phyloP scores from a whole-genome alignment of 1,284 basidiomycete genomes.

The Porodaedalea pini region DNA sequence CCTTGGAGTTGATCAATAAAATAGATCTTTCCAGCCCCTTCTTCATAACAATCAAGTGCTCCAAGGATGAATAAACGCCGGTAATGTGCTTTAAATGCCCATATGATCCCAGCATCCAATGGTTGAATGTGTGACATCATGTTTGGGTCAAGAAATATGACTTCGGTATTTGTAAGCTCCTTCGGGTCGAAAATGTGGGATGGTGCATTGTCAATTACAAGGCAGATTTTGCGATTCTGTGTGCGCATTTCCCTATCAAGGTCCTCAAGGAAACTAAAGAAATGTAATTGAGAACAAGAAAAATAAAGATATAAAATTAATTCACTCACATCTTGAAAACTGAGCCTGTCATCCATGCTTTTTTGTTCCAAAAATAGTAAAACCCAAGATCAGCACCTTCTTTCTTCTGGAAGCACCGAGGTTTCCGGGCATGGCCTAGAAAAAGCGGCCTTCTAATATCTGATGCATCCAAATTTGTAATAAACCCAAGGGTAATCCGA shows the following conservation, averaged over 20 bases:
- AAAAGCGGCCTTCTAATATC: conserved; percentile 31
- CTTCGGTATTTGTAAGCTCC: not conserved
- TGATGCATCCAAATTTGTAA: conserved; percentile 31
- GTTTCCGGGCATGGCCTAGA: conserved; percentile 34
- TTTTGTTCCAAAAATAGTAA: conserved; percentile 36
- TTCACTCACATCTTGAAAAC: conserved; percentile 34
- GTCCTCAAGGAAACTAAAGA: not conserved
- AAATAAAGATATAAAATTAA: not conserved
- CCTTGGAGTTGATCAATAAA: conserved; percentile 7
- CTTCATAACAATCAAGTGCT: not conserved
- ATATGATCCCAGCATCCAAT: conserved; percentile 11
- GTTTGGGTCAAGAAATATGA: conserved; percentile 9
- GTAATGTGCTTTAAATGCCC: conserved; percentile 10
- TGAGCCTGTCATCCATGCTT: conserved; percentile 34
- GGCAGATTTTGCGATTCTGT: not conserved
- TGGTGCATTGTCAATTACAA: conserved; percentile 8
- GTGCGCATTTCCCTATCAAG: not conserved
- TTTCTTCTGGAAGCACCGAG: conserved; percentile 29
- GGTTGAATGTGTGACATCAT: conserved; percentile 11
- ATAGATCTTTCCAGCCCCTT: conserved; percentile 1
- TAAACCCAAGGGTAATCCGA: conserved; percentile 30
- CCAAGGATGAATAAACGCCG: not conserved
- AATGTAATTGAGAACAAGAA: not conserved
- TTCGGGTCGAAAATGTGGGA: not conserved
- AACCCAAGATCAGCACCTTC: conserved; percentile 25